Evolutionary conservation across 2,329 filamentous ascomycete genomes (phyloP).

Genomic region (Myotisia sp.): DNA sequence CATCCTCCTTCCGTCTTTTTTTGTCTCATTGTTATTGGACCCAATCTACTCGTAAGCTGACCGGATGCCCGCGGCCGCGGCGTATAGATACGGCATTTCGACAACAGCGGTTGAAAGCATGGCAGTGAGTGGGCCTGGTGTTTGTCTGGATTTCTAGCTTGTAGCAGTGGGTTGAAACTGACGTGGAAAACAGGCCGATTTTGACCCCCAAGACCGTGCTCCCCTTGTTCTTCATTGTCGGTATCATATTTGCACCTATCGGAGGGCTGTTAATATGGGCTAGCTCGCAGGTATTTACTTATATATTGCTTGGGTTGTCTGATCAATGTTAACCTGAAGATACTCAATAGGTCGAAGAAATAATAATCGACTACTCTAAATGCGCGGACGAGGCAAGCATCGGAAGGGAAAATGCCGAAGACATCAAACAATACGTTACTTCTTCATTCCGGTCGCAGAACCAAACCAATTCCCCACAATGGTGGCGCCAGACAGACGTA

Average conservation of each 20-base stretch:
- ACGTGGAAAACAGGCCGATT: slow-evolving; percentile 68
- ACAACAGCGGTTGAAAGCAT: slow-evolving; percentile 93
- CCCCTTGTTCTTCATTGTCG: slow-evolving; percentile 79
- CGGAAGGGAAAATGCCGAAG: slow-evolving; percentile 39
- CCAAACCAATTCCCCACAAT: slow-evolving; percentile 20
- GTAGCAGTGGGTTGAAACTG: no score
- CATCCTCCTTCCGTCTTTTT: not conserved
- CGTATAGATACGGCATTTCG: slow-evolving; percentile 78
- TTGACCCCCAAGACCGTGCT: slow-evolving; percentile 87
- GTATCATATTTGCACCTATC: slow-evolving; percentile 84
- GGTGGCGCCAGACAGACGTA: slow-evolving; percentile 17
- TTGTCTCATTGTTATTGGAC: slow-evolving; percentile 7
- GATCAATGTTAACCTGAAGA: no score
- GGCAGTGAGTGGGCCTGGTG: slow-evolving; percentile 57
- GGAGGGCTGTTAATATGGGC: slow-evolving; percentile 77
- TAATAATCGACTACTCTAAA: slow-evolving; percentile 77
- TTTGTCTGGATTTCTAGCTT: not conserved
- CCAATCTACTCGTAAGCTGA: no score
- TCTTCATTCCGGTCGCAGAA: slow-evolving; percentile 54
- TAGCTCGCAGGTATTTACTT: slow-evolving; percentile 52
- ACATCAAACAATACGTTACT: slow-evolving; percentile 39
- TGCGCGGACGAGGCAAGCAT: slow-evolving; percentile 48
- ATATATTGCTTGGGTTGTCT: not conserved
- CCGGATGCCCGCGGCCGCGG: slow-evolving; percentile 5
- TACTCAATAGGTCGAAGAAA: slow-evolving; percentile 60